These are phyloP conservation scores for Isabelozyma heimii DNA, from an alignment of 805 yeast species.

Conservation along the genomic window DNA sequence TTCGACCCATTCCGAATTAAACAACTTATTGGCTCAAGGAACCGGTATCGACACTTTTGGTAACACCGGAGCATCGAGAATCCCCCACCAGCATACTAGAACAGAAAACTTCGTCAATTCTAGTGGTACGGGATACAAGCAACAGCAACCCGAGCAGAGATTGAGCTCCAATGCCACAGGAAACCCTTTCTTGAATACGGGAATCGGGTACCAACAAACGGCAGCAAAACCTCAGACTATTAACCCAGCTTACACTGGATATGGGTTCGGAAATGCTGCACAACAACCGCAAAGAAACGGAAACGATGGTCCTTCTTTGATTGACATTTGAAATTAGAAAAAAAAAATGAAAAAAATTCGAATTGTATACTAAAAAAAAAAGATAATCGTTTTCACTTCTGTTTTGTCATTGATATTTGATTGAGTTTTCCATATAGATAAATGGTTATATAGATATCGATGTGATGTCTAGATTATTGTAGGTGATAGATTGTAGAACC, in stretches of 20 bases:
- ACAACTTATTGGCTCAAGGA: constrained; percentile 76
- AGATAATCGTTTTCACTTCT: too few relatives aligned
- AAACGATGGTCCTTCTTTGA: constrained; percentile 44
- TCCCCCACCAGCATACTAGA: constrained; percentile 90
- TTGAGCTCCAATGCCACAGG: constrained; percentile 41
- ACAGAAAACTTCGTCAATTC: constrained; percentile 81
- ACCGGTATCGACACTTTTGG: constrained; percentile 94
- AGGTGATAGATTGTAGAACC: too few relatives aligned
- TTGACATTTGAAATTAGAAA: constrained; percentile 31
- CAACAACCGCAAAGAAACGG: constrained; percentile 25
- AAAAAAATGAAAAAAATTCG: too few relatives aligned
- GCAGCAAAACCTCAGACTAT: constrained; percentile 41
- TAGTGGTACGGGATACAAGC: constrained; percentile 78
- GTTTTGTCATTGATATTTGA: too few relatives aligned
- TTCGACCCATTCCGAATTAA: constrained; percentile 60
- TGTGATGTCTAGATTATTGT: too few relatives aligned
- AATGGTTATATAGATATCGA: too few relatives aligned
- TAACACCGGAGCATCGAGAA: constrained; percentile 76
- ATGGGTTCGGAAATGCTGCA: constrained; percentile 84
- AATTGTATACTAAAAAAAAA: too few relatives aligned
- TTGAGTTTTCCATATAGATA: too few relatives aligned
- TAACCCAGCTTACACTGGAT: constrained; percentile 86
- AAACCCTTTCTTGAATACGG: constrained; percentile 64
- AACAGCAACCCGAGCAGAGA: constrained; percentile 31
- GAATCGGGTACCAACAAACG: constrained; percentile 40